Percentiles rank a stretch among this genome's conserved stretches.
These are phyloP conservation scores for Elsinoe batatas DNA, from an alignment of 2,329 filamentous ascomycete genomes.

Conservation along the genomic window DNA sequence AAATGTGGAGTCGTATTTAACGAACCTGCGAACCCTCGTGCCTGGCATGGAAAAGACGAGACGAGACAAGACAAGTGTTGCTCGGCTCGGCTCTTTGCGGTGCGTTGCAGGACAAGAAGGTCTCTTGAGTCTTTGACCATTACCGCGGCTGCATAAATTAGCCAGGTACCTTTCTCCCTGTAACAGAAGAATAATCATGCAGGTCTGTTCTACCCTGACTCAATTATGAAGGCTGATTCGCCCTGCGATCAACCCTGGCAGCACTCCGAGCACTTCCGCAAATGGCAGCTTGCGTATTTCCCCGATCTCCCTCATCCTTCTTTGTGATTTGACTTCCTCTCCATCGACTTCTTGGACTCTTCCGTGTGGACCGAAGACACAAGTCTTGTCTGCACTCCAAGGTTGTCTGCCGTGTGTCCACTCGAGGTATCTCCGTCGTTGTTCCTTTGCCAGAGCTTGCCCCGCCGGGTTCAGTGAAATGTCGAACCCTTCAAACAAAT, in stretches of 20 bases:
- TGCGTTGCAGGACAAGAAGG: background rate
- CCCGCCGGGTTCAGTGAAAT: conserved; percentile 29
- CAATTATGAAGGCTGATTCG: conserved; percentile 31
- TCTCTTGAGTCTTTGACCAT: no score
- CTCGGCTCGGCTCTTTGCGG: conserved; percentile 9
- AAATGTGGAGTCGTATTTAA: background rate
- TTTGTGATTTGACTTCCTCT: conserved; percentile 26
- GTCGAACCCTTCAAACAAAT: conserved; percentile 36
- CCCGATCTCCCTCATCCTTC: conserved; percentile 26
- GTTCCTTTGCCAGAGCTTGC: conserved; percentile 25
- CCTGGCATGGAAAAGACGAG: no score
- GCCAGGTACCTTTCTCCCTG: background rate
- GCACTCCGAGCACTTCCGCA: conserved; percentile 25
- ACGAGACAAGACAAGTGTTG: background rate
- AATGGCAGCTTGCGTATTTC: conserved; percentile 25
- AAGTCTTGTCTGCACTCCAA: conserved; percentile 27
- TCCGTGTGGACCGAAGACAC: conserved; percentile 35
- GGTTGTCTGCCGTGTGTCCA: conserved; percentile 31
- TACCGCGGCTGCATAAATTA: conserved; percentile 1
- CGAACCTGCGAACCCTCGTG: no score
- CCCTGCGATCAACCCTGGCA: conserved; percentile 29
- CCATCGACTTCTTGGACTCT: conserved; percentile 26
- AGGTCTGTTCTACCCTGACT: background rate
- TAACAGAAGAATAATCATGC: background rate
- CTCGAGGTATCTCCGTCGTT: conserved; percentile 33